A percentile compares a stretch with the other conserved stretches of the same genome.
phyloP scores from a whole-genome alignment of 331 rosid species.

The Cydonia oblonga region DNA sequence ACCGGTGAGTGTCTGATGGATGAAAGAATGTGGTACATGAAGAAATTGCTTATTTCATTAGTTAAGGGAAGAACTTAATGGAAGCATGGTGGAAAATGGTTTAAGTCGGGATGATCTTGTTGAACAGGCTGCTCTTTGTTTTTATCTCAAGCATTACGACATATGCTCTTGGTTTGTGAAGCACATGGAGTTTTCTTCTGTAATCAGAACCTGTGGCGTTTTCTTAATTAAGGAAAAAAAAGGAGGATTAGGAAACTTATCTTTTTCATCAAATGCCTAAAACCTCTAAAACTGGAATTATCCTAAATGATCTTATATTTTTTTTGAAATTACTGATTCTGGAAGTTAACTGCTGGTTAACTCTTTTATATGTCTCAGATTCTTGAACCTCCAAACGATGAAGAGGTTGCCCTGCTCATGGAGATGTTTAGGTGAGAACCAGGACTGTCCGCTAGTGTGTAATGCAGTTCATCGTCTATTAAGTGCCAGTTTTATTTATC shows the following conservation, averaged over 20 bases:
- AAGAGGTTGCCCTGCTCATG: slow-evolving; percentile 90
- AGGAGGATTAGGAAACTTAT: background rate
- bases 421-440: slow-evolving; percentile 89
- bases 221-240: background rate
- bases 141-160: background rate
- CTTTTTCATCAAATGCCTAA: background rate
- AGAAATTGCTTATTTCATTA: background rate
- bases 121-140: background rate
- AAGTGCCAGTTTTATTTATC: background rate
- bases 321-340: slow-evolving; percentile 36
- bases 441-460: slow-evolving; percentile 1
- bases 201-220: background rate
- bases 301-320: slow-evolving; percentile 11
- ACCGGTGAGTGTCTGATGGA: background rate
- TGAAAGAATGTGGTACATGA: background rate
- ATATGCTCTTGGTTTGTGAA: background rate
- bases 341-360: slow-evolving; percentile 52
- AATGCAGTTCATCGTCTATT: background rate
- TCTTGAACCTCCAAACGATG: slow-evolving; percentile 79
- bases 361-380: slow-evolving; percentile 74
- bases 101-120: background rate
- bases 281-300: background rate
- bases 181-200: background rate
- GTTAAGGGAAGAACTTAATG: background rate
- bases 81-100: background rate